Percentiles rank a stretch among this genome's conserved stretches.
These are phyloP conservation scores for Chlamydomonas reinhardtii DNA, from an alignment of 163 green algal species.

Conservation along the genomic window DNA sequence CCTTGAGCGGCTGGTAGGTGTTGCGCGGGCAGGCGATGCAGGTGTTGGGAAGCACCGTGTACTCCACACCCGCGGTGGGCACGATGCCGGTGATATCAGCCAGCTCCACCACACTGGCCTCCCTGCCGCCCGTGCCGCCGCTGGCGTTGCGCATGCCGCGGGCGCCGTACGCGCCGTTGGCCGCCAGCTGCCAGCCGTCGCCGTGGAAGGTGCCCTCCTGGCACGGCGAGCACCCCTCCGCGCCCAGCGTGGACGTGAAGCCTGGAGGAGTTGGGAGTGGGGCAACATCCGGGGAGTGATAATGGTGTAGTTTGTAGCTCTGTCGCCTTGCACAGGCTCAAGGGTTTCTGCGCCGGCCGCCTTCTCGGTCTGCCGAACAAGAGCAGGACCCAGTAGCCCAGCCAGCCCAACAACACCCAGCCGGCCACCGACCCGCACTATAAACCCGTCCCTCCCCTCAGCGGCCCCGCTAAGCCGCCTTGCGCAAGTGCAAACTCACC, in stretches of 20 bases:
- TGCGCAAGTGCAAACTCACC: background rate
- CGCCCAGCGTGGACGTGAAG: slow-evolving; percentile 1
- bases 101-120: slow-evolving; percentile 4
- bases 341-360: no score
- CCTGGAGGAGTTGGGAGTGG: background rate
- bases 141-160: background rate
- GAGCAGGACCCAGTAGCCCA: no score
- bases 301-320: no score
- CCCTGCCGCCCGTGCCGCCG: background rate
- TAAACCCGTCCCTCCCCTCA: no score
- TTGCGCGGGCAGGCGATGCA: slow-evolving; percentile 45
- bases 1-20: slow-evolving; percentile 45
- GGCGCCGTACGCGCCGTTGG: no score
- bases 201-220: slow-evolving; percentile 37
- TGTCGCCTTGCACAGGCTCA: no score
- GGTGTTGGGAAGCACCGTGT: slow-evolving; percentile 29
- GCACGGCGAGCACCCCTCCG: slow-evolving; percentile 25
- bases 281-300: no score
- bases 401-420: no score
- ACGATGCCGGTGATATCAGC: background rate
- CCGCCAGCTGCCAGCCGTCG: background rate
- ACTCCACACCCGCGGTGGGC: background rate
- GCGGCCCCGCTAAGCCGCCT: no score
- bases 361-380: no score
- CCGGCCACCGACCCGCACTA: no score